Evolutionary conservation across 2,329 filamentous ascomycete species (phyloP), one percentile per base, ranked within the genome.

Genomic region (Aspergillus bombycis): DNA sequence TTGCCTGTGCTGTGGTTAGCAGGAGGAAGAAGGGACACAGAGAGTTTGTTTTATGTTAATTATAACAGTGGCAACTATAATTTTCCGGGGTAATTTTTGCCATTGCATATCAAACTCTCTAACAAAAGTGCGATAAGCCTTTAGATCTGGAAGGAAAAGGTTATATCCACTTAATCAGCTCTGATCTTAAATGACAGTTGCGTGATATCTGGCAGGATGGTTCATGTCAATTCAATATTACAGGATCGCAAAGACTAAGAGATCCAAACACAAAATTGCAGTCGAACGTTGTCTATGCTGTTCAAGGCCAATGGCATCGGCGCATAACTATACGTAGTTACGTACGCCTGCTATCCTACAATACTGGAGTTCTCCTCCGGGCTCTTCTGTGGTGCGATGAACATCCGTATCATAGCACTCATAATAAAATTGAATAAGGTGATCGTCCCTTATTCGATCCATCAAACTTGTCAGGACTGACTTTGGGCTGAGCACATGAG

Each of bases 371-470:
- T 14, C 30, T 26, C 52, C 3, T 21, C 34, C 52, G 19, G 5
- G 16, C 32, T 36, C n/a, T 4, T 36, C 21, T 21, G 52, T 36
- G 34, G 52, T 55, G 34, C 32, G 32, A 55, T 55, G 21, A 11
- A 26, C 16, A 9, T 36, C 21, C 52, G 23, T 38, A 26, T 38
- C 6, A 3, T 21, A 26, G 52, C 21, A 26, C 32, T 38, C 12
- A 23, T 55, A 38, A 55, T 52, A 32, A 52, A 30, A 52, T 19
- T 32, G 23, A 45, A 45, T 28, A 46, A 57, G 38, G 41, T 45
- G 59, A 64, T 67, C 58, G 46, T 65, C 63, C 46, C 56, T 57
- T 48, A 45, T 61, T 56, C 46, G 65, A 61, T 60, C 64, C 57
- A 58, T 64, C 62, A 41, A 50, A 53, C 57, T 60, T 57, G 60